phyloP scores from a whole-genome alignment of 75 land plant species.

The Gnetum montanum region DNA sequence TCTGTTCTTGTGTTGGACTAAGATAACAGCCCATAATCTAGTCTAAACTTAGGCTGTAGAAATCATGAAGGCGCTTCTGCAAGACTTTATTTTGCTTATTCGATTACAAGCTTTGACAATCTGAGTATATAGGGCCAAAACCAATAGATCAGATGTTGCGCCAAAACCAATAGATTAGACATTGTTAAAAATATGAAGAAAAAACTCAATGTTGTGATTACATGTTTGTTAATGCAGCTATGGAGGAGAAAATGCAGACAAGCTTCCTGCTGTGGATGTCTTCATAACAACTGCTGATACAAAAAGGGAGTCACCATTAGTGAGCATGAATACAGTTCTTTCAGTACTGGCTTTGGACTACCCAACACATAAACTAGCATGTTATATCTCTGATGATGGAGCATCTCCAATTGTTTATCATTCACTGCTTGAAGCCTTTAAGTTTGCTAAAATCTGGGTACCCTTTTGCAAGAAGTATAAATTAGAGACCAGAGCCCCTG shows the following conservation, averaged over 20 bases:
- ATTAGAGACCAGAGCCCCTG: not conserved
- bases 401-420: slow-evolving; percentile 38
- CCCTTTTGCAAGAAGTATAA: slow-evolving; percentile 47
- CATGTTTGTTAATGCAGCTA: not conserved
- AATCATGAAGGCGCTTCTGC: too few species aligned
- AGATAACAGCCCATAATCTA: too few species aligned
- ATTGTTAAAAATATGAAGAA: too few species aligned
- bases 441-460: slow-evolving; percentile 41
- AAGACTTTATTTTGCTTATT: too few species aligned
- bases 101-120: too few species aligned
- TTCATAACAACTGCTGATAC: slow-evolving; percentile 55
- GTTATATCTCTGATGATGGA: slow-evolving; percentile 60
- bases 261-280: slow-evolving; percentile 29
- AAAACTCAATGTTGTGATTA: too few species aligned
- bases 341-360: slow-evolving; percentile 54
- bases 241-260: too few species aligned
- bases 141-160: too few species aligned
- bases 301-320: slow-evolving; percentile 38
- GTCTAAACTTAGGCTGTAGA: too few species aligned
- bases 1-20: too few species aligned
- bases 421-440: slow-evolving; percentile 45
- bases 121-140: too few species aligned
- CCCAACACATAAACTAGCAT: slow-evolving; percentile 35
- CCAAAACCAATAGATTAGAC: too few species aligned
- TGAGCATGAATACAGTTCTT: slow-evolving; percentile 31